phyloP scores from a whole-genome alignment of 371 early-diverging fungal species.

The Mortierella sp. region DNA sequence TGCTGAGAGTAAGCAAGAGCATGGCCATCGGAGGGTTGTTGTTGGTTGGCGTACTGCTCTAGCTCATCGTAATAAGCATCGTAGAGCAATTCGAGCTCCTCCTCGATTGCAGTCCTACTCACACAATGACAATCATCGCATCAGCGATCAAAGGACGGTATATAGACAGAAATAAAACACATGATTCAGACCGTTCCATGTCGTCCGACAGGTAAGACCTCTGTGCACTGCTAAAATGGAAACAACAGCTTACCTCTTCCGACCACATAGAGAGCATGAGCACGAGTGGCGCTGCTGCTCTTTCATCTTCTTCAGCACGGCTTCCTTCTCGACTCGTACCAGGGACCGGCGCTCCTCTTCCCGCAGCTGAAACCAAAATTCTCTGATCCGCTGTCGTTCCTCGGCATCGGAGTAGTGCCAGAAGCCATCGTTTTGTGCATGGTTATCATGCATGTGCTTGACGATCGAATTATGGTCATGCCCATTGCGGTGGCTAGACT shows the following conservation, averaged over 20 bases:
- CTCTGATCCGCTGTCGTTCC: constrained; percentile 87
- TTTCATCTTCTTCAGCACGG: constrained; percentile 91
- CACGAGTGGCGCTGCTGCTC: constrained; percentile 94
- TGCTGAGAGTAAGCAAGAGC: constrained; percentile 53
- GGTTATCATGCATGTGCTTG: constrained; percentile 44
- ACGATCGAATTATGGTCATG: constrained; percentile 31
- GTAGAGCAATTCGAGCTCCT: constrained; percentile 90
- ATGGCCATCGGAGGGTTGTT: constrained; percentile 66
- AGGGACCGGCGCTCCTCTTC: constrained; percentile 87
- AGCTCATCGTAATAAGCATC: constrained; percentile 94
- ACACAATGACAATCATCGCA: constrained; percentile 1
- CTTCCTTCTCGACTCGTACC: constrained; percentile 91
- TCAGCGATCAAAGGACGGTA: neutral
- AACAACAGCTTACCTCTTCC: constrained; percentile 73
- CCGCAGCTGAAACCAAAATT: constrained; percentile 90
- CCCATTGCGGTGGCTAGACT: constrained; percentile 36
- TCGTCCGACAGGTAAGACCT: no score
- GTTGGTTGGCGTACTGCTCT: constrained; percentile 86
- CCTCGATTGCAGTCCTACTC: constrained; percentile 87
- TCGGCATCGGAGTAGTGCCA: constrained; percentile 85
- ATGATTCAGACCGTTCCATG: no score
- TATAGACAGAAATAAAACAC: neutral
- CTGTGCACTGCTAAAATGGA: no score
- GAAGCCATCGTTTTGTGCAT: constrained; percentile 61
- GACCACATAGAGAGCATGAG: constrained; percentile 90